Percentiles rank a stretch among this genome's conserved stretches.
phyloP scores from a whole-genome alignment of 352 stramenopile genomes.

The Phytopythium litorale region DNA sequence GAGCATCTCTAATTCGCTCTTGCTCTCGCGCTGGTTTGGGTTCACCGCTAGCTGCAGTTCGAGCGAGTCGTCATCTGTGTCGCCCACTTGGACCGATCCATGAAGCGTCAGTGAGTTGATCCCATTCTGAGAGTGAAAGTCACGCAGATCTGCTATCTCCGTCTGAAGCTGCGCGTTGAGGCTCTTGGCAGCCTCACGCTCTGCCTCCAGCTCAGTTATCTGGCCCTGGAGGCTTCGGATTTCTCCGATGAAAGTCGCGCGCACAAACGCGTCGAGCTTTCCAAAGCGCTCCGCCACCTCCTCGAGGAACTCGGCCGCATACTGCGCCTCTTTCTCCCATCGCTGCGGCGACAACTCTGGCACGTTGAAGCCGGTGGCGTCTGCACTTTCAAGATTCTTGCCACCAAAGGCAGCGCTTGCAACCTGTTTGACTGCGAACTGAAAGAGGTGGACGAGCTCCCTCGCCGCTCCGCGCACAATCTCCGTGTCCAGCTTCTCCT shows the following conservation, averaged over 20 bases:
- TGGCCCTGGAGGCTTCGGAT: slow-evolving; percentile 13
- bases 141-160: slow-evolving; percentile 36
- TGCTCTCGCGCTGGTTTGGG: neutral
- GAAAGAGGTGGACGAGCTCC: slow-evolving; percentile 41
- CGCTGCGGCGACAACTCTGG: neutral
- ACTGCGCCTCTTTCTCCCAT: slow-evolving; percentile 33
- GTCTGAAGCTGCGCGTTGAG: slow-evolving; percentile 29
- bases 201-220: slow-evolving; percentile 11
- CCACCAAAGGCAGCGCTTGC: slow-evolving; percentile 16
- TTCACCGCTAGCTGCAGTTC: neutral
- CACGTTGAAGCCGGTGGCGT: neutral
- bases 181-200: slow-evolving; percentile 7
- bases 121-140: slow-evolving; percentile 36
- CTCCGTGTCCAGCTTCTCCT: slow-evolving; percentile 42
- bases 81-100: slow-evolving; percentile 2
- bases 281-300: slow-evolving; percentile 37
- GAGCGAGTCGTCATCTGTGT: slow-evolving; percentile 15
- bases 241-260: slow-evolving; percentile 27
- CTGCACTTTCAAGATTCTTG: slow-evolving; percentile 3
- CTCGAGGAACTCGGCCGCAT: slow-evolving; percentile 37
- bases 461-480: slow-evolving; percentile 41
- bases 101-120: slow-evolving; percentile 11
- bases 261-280: slow-evolving; percentile 34
- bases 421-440: slow-evolving; percentile 48
- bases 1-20: slow-evolving; percentile 21